Percentiles rank a stretch among this genome's conserved stretches.
These are phyloP conservation scores for Elongisporangium anandrum DNA, from an alignment of 352 stramenopile genomes.

Conservation along the genomic window DNA sequence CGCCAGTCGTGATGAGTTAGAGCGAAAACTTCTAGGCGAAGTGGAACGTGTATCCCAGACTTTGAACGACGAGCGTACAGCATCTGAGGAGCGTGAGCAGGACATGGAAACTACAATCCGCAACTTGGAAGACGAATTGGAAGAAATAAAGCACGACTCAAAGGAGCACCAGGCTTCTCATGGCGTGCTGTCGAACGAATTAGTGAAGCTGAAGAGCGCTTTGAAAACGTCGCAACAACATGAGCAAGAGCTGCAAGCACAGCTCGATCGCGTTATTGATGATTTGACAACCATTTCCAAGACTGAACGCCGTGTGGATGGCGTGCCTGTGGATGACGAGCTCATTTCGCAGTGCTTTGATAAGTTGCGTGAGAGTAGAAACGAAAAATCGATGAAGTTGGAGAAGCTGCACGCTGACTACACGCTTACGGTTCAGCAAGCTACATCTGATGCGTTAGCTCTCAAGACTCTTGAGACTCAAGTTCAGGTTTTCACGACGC, in stretches of 20 bases:
- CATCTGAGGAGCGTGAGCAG: constrained; percentile 32
- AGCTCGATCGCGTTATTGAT: constrained; percentile 36
- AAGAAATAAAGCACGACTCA: constrained; percentile 24
- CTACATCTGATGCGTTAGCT: constrained; percentile 22
- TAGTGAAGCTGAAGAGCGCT: constrained; percentile 23
- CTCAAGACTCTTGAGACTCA: constrained; percentile 33
- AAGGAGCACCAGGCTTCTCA: constrained; percentile 19
- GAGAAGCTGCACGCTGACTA: constrained; percentile 44
- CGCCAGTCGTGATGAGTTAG: constrained; percentile 36
- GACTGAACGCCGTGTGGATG: constrained; percentile 9
- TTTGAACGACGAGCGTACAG: constrained; percentile 42
- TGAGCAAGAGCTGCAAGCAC: constrained; percentile 42
- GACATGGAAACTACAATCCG: constrained; percentile 30
- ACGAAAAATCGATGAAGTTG: constrained; percentile 19
- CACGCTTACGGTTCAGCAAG: constrained; percentile 32
- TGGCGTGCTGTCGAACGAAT: constrained; percentile 18
- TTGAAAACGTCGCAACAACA: constrained; percentile 34
- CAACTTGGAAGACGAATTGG: constrained; percentile 27
- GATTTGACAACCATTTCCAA: constrained; percentile 32
- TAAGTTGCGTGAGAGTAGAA: constrained; percentile 22
- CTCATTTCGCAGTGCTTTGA: constrained; percentile 26
- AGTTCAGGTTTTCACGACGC: constrained; percentile 28
- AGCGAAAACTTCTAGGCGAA: constrained; percentile 28
- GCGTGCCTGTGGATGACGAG: constrained; percentile 18
- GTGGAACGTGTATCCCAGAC: constrained; percentile 36